A percentile compares a stretch with the other conserved stretches of the same genome.
Conservation (phyloP, 73 alveolate species). For the Tetrahymena malaccensis region DNA sequence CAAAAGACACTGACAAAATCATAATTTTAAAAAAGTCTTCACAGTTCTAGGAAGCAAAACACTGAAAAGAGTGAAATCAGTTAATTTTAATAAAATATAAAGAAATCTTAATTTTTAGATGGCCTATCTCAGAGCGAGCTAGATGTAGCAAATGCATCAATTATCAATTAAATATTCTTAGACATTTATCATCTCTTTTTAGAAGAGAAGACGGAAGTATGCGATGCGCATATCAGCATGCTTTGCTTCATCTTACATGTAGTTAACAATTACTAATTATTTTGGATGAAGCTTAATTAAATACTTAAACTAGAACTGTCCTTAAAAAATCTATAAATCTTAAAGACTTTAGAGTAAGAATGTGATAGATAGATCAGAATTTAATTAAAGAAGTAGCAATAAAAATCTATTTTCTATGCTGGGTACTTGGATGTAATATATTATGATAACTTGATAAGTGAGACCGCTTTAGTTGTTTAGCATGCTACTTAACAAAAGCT, state of each 20-base stretch:
- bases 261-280: neutral
- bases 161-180: neutral
- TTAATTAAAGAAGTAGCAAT: neutral
- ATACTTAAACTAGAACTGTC: neutral
- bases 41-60: neutral
- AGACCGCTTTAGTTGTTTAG: neutral
- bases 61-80: neutral
- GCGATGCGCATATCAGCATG: neutral
- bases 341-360: neutral
- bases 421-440: neutral
- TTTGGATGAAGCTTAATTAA: neutral
- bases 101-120: neutral
- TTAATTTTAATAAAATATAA: too few relatives aligned
- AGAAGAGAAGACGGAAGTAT: neutral
- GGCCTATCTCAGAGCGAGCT: neutral
- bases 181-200: neutral
- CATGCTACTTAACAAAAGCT: neutral
- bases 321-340: neutral
- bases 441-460: neutral
- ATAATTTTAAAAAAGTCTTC: neutral
- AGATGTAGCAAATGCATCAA: neutral
- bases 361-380: neutral
- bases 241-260: neutral
- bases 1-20: neutral
- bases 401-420: neutral